A percentile compares a stretch with the other conserved stretches of the same genome.
These are phyloP conservation scores for Danielia oregonensis DNA, from an alignment of 805 yeast genomes.

Conservation along the genomic window DNA sequence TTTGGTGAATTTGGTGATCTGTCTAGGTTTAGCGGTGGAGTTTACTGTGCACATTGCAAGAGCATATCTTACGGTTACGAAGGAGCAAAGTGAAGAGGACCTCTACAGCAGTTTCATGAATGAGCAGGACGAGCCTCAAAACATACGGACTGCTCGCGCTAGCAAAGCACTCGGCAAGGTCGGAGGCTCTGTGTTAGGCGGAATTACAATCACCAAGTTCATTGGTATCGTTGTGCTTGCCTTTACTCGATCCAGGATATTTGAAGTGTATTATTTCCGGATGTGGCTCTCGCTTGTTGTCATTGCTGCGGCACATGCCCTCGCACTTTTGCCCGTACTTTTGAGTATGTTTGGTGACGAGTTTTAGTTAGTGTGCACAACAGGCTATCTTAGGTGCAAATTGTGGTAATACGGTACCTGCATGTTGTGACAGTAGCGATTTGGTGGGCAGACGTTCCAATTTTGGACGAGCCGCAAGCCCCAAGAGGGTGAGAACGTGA, in stretches of 20 bases:
- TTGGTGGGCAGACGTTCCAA: background rate
- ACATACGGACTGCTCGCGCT: slow-evolving; percentile 25
- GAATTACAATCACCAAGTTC: slow-evolving; percentile 84
- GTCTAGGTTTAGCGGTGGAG: slow-evolving; percentile 91
- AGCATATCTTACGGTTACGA: slow-evolving; percentile 54
- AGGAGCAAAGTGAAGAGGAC: slow-evolving; percentile 14
- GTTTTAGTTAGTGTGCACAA: background rate
- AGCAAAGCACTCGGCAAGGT: slow-evolving; percentile 65
- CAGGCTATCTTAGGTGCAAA: no score
- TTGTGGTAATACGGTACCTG: no score
- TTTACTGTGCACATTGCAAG: slow-evolving; percentile 85
- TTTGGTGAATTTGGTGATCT: slow-evolving; percentile 85
- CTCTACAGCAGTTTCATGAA: slow-evolving; percentile 16
- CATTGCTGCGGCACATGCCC: slow-evolving; percentile 74
- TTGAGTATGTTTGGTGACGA: slow-evolving; percentile 57
- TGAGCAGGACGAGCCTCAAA: slow-evolving; percentile 7
- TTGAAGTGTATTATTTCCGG: slow-evolving; percentile 86
- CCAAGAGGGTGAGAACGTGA: no score
- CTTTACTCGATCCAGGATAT: slow-evolving; percentile 81
- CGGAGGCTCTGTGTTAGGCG: slow-evolving; percentile 90
- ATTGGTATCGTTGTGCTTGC: slow-evolving; percentile 86
- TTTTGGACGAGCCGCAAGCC: no score
- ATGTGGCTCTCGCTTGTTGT: slow-evolving; percentile 87
- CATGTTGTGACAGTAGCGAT: background rate
- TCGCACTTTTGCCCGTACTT: slow-evolving; percentile 74